phyloP scores from a whole-genome alignment of 176 grass and related monocot genomes.

The Panicum miliaceum region DNA sequence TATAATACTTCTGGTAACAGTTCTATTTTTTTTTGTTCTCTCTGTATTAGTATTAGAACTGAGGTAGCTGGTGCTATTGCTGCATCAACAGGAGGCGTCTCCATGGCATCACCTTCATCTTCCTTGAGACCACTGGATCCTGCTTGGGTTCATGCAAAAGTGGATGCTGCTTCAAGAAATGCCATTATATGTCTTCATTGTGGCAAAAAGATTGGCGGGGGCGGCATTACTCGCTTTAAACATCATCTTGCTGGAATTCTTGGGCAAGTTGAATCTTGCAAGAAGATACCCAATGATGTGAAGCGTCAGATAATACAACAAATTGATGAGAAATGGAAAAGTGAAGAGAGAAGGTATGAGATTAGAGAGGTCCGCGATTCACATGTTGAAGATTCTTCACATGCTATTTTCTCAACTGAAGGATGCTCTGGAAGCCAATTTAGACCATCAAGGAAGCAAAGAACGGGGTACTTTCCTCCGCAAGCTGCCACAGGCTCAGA shows the following conservation, averaged over 20 bases:
- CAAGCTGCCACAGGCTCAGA: slow-evolving; percentile 33
- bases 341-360: slow-evolving; percentile 50
- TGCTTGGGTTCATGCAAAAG: slow-evolving; percentile 64
- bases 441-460: slow-evolving; percentile 43
- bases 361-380: slow-evolving; percentile 7
- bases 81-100: slow-evolving; percentile 1
- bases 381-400: slow-evolving; percentile 9
- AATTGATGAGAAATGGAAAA: slow-evolving; percentile 36
- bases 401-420: slow-evolving; percentile 20
- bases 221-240: slow-evolving; percentile 59
- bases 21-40: slow-evolving; percentile 10
- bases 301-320: slow-evolving; percentile 48
- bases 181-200: slow-evolving; percentile 55
- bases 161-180: slow-evolving; percentile 31
- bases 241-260: slow-evolving; percentile 65
- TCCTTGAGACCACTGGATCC: slow-evolving; percentile 41
- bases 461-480: slow-evolving; percentile 30
- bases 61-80: not conserved
- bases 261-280: slow-evolving; percentile 56
- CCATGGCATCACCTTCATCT: slow-evolving; percentile 38
- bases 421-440: slow-evolving; percentile 37
- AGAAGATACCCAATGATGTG: slow-evolving; percentile 56
- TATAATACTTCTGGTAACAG: not conserved
- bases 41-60: not conserved
- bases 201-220: slow-evolving; percentile 47